phyloP scores from a whole-genome alignment of 176 grass and related monocot genomes.

The Oryza officinalis region DNA sequence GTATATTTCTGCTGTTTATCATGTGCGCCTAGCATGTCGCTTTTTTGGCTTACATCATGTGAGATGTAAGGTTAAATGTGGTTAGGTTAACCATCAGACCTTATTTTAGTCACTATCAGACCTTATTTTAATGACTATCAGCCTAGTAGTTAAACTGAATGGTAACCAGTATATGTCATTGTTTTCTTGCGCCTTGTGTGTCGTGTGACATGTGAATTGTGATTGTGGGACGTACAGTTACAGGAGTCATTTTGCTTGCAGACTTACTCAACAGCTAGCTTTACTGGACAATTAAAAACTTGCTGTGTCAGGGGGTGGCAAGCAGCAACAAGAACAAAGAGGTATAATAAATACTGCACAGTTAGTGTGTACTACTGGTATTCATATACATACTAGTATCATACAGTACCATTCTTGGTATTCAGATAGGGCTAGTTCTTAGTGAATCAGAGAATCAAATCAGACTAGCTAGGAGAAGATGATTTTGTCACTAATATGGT shows the following conservation, averaged over 20 bases:
- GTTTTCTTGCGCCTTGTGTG: too few species aligned
- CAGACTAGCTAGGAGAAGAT: not conserved
- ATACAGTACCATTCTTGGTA: conserved; percentile 9
- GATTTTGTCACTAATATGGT: not conserved
- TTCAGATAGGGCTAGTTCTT: not conserved
- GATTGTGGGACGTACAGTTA: too few species aligned
- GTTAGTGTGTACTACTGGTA: not conserved
- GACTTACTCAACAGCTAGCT: not conserved
- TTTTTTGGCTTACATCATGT: too few species aligned
- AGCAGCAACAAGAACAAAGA: not conserved
- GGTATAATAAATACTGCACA: not conserved
- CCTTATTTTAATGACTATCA: too few species aligned
- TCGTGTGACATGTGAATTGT: too few species aligned
- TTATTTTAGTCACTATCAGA: too few species aligned
- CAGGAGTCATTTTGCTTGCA: not conserved
- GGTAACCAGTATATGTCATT: too few species aligned
- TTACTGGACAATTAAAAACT: not conserved
- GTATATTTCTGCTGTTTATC: too few species aligned
- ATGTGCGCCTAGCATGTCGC: too few species aligned
- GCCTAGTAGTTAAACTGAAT: too few species aligned
- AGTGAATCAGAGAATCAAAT: not conserved
- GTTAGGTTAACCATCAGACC: too few species aligned
- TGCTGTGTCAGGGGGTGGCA: not conserved
- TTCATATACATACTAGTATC: not conserved
- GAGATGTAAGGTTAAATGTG: too few species aligned